Evolutionary conservation across 164 flowering plant genomes (phyloP), one percentile per base, ranked within the genome.

Genomic region (Stephania yunnanensis): DNA sequence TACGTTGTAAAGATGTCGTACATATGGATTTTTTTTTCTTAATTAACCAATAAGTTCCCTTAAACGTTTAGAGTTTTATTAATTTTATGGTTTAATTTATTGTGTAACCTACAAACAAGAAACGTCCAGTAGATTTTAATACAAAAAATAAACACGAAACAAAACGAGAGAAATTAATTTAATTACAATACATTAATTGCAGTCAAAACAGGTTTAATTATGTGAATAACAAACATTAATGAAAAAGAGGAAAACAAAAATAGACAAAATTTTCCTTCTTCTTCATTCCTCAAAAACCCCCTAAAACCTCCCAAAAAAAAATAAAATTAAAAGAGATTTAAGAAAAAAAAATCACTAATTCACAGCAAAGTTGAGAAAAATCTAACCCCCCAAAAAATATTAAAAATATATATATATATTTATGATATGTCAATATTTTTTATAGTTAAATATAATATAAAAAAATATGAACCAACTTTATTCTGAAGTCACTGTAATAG

Each of bases 401-500:
- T 1, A 48, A 6, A 48, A 48, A 48, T 2, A 48, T 48, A 48
- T 48, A 48, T 48, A 50, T 50, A 50, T 50, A 50, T 10, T 8
- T 8, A 50, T 10, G 15, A 29, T 68, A 79, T 19, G 69, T 44
- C 22, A 48, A 20, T 22, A 25, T 29, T 36, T 36, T 22, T 25
- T 50, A 31, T 73, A n/a, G 8, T 66, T 55, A 52, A 42, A 48
- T 53, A 36, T 69, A 30, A 66, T 30, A 2, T 20, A 20, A n/a
- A 29, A 25, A 36, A 29, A 31, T 8, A 19, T 63, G 55, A 50
- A 10, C 17, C 30, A 25, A 13, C 36, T 53, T 82, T 75, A 84
- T 2, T 76, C 31, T 73, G 85, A 74, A 22, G 81, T 75, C 46
- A 88, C 90, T 75, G 63, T 73, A 61, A 87, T 79, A 64, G 81